phyloP scores from a whole-genome alignment of 345 rosid genomes.

The Pistacia atlantica region DNA sequence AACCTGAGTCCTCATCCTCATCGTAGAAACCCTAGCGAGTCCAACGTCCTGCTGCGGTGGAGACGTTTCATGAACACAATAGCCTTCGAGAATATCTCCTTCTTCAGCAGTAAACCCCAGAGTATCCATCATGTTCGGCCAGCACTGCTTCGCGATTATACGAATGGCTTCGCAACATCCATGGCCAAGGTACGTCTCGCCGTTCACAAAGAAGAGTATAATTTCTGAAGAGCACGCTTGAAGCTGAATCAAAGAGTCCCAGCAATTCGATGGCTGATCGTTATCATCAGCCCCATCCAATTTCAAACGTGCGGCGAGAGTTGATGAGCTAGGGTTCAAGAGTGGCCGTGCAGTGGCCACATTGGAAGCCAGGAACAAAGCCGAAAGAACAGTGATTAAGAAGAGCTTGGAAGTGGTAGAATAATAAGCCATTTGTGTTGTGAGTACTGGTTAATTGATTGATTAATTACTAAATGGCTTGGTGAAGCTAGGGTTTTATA shows the following conservation, averaged over 20 bases:
- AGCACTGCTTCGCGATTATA: conserved; percentile 35
- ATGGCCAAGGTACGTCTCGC: conserved; percentile 47
- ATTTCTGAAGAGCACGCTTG: conserved; percentile 56
- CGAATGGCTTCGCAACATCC: conserved; percentile 51
- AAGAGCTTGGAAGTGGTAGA: neutral
- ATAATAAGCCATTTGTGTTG: conserved; percentile 7
- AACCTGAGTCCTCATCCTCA: neutral
- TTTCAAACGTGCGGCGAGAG: conserved; percentile 26
- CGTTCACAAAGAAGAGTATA: conserved; percentile 51
- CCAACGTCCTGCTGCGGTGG: neutral
- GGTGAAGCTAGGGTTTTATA: neutral
- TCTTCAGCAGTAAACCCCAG: conserved; percentile 54
- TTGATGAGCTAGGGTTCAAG: neutral
- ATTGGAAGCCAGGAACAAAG: neutral
- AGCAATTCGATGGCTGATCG: conserved; percentile 38
- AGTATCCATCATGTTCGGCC: conserved; percentile 48
- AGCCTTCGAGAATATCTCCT: conserved; percentile 52
- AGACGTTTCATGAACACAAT: conserved; percentile 35
- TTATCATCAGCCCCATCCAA: neutral
- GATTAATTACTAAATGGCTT: too few relatives aligned
- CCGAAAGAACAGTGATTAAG: neutral
- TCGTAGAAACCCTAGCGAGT: neutral
- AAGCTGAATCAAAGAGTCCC: conserved; percentile 59
- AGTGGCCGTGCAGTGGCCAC: conserved; percentile 3
- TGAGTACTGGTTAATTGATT: neutral